Evolutionary conservation across 202 grass and related monocot species (phyloP).

Genomic region (Schoenoplectus triqueter): DNA sequence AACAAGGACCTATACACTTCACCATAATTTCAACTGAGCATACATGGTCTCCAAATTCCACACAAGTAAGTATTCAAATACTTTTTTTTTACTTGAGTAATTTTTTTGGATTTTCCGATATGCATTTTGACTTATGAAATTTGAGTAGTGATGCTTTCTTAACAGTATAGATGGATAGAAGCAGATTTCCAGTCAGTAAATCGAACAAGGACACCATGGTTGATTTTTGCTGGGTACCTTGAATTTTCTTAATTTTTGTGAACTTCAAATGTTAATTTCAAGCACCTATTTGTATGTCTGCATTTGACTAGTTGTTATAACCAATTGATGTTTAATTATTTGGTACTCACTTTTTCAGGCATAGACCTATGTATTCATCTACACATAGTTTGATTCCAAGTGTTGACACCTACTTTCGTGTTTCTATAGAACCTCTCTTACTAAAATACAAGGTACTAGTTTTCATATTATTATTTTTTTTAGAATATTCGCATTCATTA

Average conservation of each 20-base stretch:
- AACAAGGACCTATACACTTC: conserved; percentile 78
- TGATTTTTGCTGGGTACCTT: conserved; percentile 80
- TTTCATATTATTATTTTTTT: neutral
- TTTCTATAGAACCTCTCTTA: conserved; percentile 68
- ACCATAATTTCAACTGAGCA: conserved; percentile 84
- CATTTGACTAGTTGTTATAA: conserved; percentile 19
- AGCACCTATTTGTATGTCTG: neutral
- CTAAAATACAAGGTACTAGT: conserved; percentile 57
- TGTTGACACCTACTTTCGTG: conserved; percentile 55
- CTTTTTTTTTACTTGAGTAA: neutral
- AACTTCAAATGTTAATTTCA: neutral
- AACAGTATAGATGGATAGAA: conserved; percentile 68
- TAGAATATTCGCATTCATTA: neutral
- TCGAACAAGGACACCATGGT: conserved; percentile 65
- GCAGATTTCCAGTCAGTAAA: conserved; percentile 62
- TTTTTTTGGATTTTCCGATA: conserved; percentile 3
- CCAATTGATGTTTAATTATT: conserved; percentile 2
- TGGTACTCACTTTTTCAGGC: conserved; percentile 47
- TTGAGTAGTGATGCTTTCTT: conserved; percentile 28
- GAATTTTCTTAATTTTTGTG: conserved; percentile 17
- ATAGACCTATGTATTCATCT: conserved; percentile 87
- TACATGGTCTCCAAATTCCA: conserved; percentile 59
- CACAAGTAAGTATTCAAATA: conserved; percentile 49
- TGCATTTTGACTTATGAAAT: conserved; percentile 30
- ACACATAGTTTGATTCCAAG: conserved; percentile 39